Base-by-base conservation (phyloP, 371 early-diverging fungal species). In the Chytridiales sp. region DNA sequence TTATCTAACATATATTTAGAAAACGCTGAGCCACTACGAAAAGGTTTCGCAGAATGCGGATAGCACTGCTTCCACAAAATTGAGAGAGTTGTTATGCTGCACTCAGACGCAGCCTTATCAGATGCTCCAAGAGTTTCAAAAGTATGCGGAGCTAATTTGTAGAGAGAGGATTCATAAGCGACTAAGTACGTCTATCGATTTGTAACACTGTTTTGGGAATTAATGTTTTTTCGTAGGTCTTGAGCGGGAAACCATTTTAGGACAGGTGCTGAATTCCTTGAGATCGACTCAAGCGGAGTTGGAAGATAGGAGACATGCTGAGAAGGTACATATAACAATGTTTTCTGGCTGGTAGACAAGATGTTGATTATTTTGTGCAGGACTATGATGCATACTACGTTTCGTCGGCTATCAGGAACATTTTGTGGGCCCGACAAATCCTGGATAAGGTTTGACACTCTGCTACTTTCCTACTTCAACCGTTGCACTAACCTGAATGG, bases 41-140 rank as follows among this genome's bases (percentile, higher is more conserved):
- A 59, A 65, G 27, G 42, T 36, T 4, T 43, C 72, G 0, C 26
- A 38, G 2, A 49, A 62, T 15, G 44, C 73, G 15, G 75, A 75
- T 40, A 48, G 62, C 15, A 47, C 57, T 22, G 75, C 67, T 17
- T 67, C 70, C 2, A 40, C 29, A 22, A 66, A 66, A 26, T 69
- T 80, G 4, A 55, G 67, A 48, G 21, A 59, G 5, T 24, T 74
- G 26, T 72, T 80, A 38, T 54, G 49, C 13, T 47, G 62, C 3
- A 53, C 76, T 5, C 76, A 70, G 31, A 46, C 44, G 3, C 75
- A 76, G 24, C 76, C 80, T 0, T 59, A 62, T 39, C 80, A 80
- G 65, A 68, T 80, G 27, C 60, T 77, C 4, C 69, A 75, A 42
- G 78, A 77, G 54, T 80, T 74, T 64, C 73, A 78, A 56, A 58